Conservation (phyloP, 768 basidiomycete genomes). For the Podaxis sp. region DNA sequence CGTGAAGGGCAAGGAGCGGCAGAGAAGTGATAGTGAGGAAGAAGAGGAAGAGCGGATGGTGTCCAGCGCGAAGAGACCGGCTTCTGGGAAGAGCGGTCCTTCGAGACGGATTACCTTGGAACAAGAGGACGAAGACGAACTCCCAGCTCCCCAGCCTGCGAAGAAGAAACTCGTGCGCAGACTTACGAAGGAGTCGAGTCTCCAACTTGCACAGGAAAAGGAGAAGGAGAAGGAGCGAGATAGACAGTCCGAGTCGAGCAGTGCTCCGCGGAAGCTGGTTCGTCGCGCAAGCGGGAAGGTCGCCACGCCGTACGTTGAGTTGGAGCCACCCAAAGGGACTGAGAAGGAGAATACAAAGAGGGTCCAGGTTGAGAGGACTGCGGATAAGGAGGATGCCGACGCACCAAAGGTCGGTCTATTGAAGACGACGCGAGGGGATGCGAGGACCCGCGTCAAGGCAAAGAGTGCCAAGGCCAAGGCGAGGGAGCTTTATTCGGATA, state of each 20-base stretch:
- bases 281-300: not conserved
- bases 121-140: not conserved
- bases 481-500: conserved; percentile 16
- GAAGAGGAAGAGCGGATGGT: not conserved
- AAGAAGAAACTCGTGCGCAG: conserved; percentile 9
- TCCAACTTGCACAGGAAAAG: not conserved
- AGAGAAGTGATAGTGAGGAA: not conserved
- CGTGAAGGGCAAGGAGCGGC: not conserved
- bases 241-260: not conserved
- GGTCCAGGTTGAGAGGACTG: conserved; percentile 5
- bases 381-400: not conserved
- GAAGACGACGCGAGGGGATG: conserved; percentile 22
- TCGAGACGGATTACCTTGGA: not conserved
- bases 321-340: conserved; percentile 2
- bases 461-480: conserved; percentile 15
- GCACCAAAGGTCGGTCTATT: conserved; percentile 16
- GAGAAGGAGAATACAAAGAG: conserved; percentile 13
- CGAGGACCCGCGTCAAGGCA: conserved; percentile 25
- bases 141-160: not conserved
- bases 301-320: not conserved
- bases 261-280: not conserved
- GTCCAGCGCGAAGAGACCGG: not conserved
- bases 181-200: not conserved
- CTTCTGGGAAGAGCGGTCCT: not conserved
- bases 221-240: not conserved